Evolutionary conservation across 2,329 filamentous ascomycete genomes (phyloP).

Genomic region (Coniochaeta sp.): DNA sequence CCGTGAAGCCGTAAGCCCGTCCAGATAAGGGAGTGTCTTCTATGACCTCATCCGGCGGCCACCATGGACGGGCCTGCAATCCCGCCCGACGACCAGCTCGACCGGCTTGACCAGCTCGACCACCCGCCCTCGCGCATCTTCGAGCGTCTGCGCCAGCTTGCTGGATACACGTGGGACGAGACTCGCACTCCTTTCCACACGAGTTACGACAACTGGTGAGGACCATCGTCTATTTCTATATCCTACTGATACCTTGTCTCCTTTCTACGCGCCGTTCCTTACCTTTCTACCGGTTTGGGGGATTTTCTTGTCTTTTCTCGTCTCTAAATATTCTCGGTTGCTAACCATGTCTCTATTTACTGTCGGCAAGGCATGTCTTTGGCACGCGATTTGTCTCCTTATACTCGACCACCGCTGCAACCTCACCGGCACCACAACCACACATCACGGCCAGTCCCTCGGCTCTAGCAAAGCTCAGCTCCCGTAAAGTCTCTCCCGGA

Average conservation of each 20-base stretch:
- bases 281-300: not conserved
- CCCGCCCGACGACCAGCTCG: constrained; percentile 46
- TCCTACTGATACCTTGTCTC: not conserved
- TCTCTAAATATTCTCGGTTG: not conserved
- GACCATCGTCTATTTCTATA: not conserved
- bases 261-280: not conserved
- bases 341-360: constrained; percentile 8
- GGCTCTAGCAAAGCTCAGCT: constrained; percentile 30
- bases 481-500: constrained; percentile 36
- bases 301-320: too few species aligned
- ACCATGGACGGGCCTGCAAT: constrained; percentile 44
- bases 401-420: constrained; percentile 34
- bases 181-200: constrained; percentile 48
- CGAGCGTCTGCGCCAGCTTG: constrained; percentile 64
- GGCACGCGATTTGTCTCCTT: constrained; percentile 52
- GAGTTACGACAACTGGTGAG: constrained; percentile 82
- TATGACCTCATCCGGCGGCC: constrained; percentile 16
- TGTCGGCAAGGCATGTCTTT: constrained; percentile 50
- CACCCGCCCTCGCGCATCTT: constrained; percentile 58
- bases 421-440: constrained; percentile 8
- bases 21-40: constrained; percentile 4
- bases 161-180: constrained; percentile 73
- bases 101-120: constrained; percentile 17
- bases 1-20: constrained; percentile 14
- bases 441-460: constrained; percentile 35